Base-by-base conservation (phyloP, 805 yeast genomes). In the Saccharomycopsis schoenii region DNA sequence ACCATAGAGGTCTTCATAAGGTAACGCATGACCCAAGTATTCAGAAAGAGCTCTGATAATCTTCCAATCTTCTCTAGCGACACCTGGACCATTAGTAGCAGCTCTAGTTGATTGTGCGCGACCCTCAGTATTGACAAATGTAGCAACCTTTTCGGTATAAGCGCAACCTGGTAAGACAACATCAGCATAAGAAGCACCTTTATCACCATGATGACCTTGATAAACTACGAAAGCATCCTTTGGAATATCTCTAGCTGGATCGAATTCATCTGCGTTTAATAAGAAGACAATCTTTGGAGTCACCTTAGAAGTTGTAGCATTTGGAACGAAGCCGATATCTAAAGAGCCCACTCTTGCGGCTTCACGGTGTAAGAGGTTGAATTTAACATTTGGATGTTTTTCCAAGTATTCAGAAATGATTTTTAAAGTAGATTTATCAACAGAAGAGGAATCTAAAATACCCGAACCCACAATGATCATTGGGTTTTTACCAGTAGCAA, bases 121-220 rank as follows among this genome's bases (percentile, higher is more conserved):
- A 68, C 96, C 96, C 76, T 89, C 96, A 43, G 96, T 89, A 76
- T 89, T 89, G 66, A 89, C 92, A 73, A 82, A 89, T 4, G 94
- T 89, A 61, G 88, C 91, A 34, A 84, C 76, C 74, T 89, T 89
- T 73, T 89, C 96, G 47, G 96, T 89, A 80, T 86, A 89, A 47
- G 96, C 96, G 41, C 92, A 80, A 56, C 92, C 92, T 55, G 96
- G 96, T 66, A 89, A 80, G 62, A 89, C 81, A 55, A 89, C 96
- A 72, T 89, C 96, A 55, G 96, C 96, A 67, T 83, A 81, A 9
- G 93, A 84, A 36, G 96, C 96, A 67, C 96, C 96, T 24, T 81
- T 73, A 68, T 89, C 96, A 75, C 96, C 96, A 74, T 89, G 96
- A 74, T 89, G 96, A 60, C 96, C 96, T 76, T 89, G 90, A 76